Evolutionary conservation across 129 eudicot species (phyloP).

Genomic region (Logfia minima): DNA sequence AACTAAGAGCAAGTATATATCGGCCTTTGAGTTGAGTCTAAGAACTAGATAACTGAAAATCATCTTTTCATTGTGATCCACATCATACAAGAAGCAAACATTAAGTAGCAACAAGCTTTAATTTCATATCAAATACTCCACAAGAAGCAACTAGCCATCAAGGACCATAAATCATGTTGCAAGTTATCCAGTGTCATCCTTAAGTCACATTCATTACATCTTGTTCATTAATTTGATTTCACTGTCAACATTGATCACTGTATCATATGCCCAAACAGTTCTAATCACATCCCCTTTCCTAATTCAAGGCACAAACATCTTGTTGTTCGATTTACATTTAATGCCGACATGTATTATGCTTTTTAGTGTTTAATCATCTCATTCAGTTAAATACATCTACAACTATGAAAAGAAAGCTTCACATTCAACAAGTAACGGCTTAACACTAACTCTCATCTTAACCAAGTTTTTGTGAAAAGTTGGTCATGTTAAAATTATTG

Average conservation of each 20-base stretch:
- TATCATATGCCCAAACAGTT: background rate
- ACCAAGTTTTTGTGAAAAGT: no score
- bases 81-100: constrained; percentile 12
- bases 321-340: no score
- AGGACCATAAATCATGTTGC: background rate
- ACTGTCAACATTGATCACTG: no score
- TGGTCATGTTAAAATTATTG: no score
- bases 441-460: no score
- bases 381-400: no score
- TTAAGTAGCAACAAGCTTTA: background rate
- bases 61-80: constrained; percentile 10
- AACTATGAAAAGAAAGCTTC: no score
- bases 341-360: no score
- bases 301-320: background rate
- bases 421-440: no score
- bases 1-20: background rate
- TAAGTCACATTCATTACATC: background rate
- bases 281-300: background rate
- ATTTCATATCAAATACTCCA: background rate
- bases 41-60: background rate
- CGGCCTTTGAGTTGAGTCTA: background rate
- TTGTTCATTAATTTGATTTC: background rate
- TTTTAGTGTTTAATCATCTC: no score
- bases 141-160: background rate
- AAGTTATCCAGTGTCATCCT: background rate